phyloP scores from a whole-genome alignment of 177 flowering plant species.

The Telopea speciosissima region DNA sequence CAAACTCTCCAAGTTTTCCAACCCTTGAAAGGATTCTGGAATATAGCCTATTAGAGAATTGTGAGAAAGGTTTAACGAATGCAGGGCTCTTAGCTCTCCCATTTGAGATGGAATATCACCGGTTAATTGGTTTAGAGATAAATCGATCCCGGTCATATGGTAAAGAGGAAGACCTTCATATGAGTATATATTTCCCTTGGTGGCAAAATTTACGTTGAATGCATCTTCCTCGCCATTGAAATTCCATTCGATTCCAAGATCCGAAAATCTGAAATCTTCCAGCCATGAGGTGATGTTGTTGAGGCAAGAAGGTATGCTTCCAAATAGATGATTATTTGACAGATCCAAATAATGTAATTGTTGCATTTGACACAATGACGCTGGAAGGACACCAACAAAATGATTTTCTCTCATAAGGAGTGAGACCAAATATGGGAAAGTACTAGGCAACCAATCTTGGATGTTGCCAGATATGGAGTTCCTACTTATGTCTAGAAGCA shows the following conservation, averaged over 20 bases:
- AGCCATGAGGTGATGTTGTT: neutral
- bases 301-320: constrained; percentile 3
- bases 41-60: constrained; percentile 5
- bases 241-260: no score
- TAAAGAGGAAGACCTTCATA: constrained; percentile 7
- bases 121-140: constrained; percentile 6
- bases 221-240: neutral
- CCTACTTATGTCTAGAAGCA: constrained; percentile 3
- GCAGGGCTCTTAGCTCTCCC: constrained; percentile 11
- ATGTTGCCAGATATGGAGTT: constrained; percentile 6
- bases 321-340: neutral
- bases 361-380: neutral
- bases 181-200: constrained; percentile 6
- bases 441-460: constrained; percentile 5
- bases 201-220: neutral
- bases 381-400: constrained; percentile 6
- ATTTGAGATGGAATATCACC: constrained; percentile 11
- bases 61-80: constrained; percentile 12
- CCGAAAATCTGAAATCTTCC: neutral
- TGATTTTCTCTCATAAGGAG: constrained; percentile 8
- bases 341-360: neutral
- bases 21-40: constrained; percentile 4
- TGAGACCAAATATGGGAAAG: neutral
- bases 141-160: constrained; percentile 10
- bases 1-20: constrained; percentile 9